Evolutionary conservation across 257 asterid genomes (phyloP), one percentile per base, ranked within the genome.

Genomic region (Cordia subcordata): DNA sequence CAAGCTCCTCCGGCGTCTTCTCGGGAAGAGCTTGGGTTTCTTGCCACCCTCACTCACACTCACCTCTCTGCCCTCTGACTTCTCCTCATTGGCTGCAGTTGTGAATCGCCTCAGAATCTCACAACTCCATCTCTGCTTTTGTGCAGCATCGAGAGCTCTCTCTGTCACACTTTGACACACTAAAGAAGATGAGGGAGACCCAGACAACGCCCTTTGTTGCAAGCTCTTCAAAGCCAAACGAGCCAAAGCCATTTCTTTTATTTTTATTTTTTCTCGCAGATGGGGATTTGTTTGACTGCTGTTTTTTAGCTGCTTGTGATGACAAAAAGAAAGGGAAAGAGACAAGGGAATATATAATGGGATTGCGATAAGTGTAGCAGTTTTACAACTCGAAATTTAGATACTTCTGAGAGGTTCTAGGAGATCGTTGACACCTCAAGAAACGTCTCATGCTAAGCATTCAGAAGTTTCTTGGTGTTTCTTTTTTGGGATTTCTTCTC

Each of bases 11-110:
- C 68, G 61, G 4, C 66, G 56, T 49, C 63, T 67, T 40, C 65
- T 62, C 0, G 72, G 68, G 32, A 61, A 67, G 10, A 56, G 58
- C 53, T 63, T 71, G 16, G 63, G 37, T 60, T 60, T 64, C 49
- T 68, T 68, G 49, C 42, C 57, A 63, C 63, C 59, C 11, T 71
- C 68, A 13, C 77, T 58, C n/a, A 67, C 81, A 8, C 68, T 50
- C 4, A 75, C 61, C 16, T 73, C 21, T 9, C 37, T 44, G 32
- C 50, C 58, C 12, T 52, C 51, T 0, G 62, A 12, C 38, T 53
- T 47, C 33, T 54, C 75, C 35, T 21, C 56, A 12, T 32, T 57
- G 3, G 67, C 53, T 13, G 63, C 38, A 0, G 75, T 59, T n/a
- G 77, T 57, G 5, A 75, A 47, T 4, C 72, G n/a, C 49, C 50